These are phyloP conservation scores for Penicillium verhagenii DNA, from an alignment of 495 filamentous ascomycete species.

Conservation along the genomic window DNA sequence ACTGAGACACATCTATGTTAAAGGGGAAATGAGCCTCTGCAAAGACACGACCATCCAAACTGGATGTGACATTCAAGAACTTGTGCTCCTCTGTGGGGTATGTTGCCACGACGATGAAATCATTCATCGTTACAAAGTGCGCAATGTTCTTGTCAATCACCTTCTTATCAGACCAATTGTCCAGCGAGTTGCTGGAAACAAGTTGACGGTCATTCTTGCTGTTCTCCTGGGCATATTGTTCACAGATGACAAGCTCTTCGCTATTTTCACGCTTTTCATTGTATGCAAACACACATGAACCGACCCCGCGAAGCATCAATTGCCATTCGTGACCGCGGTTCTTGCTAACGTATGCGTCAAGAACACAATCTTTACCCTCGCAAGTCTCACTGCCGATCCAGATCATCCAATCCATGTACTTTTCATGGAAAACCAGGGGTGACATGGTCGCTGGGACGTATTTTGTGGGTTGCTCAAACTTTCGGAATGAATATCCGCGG, in stretches of 20 bases:
- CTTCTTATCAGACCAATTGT: constrained; percentile 43
- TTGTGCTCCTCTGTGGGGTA: constrained; percentile 60
- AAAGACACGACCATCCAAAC: constrained; percentile 77
- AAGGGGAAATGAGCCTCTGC: constrained; percentile 82
- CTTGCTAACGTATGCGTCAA: constrained; percentile 64
- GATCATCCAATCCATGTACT: constrained; percentile 79
- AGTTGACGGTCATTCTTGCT: constrained; percentile 61
- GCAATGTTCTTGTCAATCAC: constrained; percentile 66
- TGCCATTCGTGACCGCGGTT: constrained; percentile 79
- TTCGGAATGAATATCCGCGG: constrained; percentile 63
- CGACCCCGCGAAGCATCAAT: constrained; percentile 61
- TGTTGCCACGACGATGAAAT: constrained; percentile 89
- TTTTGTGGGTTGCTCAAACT: constrained; percentile 59
- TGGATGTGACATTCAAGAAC: constrained; percentile 73
- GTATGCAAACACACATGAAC: constrained; percentile 78
- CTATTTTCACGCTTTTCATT: constrained; percentile 59
- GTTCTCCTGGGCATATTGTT: constrained; percentile 64
- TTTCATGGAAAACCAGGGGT: constrained; percentile 75
- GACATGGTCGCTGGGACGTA: constrained; percentile 33
- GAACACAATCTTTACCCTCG: constrained; percentile 56
- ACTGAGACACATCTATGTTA: constrained; percentile 74
- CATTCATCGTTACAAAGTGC: constrained; percentile 87
- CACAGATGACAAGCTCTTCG: constrained; percentile 76
- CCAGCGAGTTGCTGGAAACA: constrained; percentile 66
- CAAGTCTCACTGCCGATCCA: constrained; percentile 76